Percentiles rank a stretch among this genome's conserved stretches.
Conservation (phyloP, 495 filamentous ascomycete genomes). For the Annulohypoxylon maeteangense region DNA sequence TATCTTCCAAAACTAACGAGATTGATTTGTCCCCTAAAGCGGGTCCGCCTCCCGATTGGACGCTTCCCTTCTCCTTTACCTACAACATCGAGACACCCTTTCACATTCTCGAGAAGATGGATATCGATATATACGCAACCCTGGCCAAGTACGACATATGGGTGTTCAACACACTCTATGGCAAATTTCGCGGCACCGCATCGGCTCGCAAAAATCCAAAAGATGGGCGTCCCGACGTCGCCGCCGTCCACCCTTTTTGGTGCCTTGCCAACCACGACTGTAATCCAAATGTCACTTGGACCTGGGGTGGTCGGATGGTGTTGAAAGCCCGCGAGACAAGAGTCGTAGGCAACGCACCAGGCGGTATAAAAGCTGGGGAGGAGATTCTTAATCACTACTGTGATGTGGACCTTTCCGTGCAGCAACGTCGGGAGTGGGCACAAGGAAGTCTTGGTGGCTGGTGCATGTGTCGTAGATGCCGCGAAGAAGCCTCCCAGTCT, state of each 20-base stretch:
- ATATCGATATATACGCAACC: conserved; percentile 80
- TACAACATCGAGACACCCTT: conserved; percentile 84
- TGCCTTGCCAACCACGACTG: conserved; percentile 89
- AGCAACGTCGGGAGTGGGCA: conserved; percentile 88
- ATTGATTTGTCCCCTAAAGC: conserved; percentile 60
- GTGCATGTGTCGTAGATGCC: conserved; percentile 85
- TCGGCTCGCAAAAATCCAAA: conserved; percentile 78
- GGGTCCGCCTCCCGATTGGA: conserved; percentile 67
- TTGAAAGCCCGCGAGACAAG: conserved; percentile 64
- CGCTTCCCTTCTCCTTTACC: conserved; percentile 89
- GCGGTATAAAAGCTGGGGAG: conserved; percentile 76
- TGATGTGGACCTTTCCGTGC: conserved; percentile 80
- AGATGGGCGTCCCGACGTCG: conserved; percentile 81
- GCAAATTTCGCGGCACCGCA: conserved; percentile 92
- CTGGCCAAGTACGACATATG: conserved; percentile 80
- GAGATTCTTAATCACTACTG: conserved; percentile 96
- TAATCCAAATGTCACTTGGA: conserved; percentile 93
- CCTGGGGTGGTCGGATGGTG: conserved; percentile 87
- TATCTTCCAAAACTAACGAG: conserved; percentile 60
- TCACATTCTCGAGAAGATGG: conserved; percentile 90
- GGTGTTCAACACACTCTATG: conserved; percentile 91
- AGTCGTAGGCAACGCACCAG: conserved; percentile 49
- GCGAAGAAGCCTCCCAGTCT: conserved; percentile 56
- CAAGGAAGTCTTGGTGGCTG: conserved; percentile 82
- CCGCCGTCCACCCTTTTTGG: conserved; percentile 70